Evolutionary conservation across 805 yeast species (phyloP), one percentile per base, ranked within the genome.

Genomic region (Zygoascus ofunaensis): DNA sequence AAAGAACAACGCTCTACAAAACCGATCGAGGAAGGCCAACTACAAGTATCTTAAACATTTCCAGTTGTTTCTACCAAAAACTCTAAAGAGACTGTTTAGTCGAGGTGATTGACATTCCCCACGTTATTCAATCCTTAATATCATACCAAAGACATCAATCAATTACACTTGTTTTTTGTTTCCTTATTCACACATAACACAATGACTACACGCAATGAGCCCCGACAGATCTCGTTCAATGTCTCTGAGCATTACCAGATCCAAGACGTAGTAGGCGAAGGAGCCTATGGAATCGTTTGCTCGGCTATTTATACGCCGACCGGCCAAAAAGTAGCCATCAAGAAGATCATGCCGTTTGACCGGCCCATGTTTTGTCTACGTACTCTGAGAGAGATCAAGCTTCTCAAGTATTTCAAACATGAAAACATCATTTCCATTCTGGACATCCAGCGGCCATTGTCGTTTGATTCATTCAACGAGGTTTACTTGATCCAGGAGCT

Each of bases 251-350:
- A 85, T 57, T 90, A 89, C 63, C 87, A 87, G 61, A 79, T 90
- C 39, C 70, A 80, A 42, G 87, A 85, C 52, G 76, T 90, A 14
- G 80, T 90, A 1, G 97, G 97, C 5, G 95, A 87, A 63, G 97
- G 97, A 17, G 97, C 97, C 0, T 90, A 90, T 59, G 97, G 97
- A 4, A 79, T 89, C 10, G 97, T 90, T 8, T 66, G 96, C 62
- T 77, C 90, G 8, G 97, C 97, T 0, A 65, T 80, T 8, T 95
- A 90, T 63, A 76, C 77, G 56, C 95, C 95, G 4, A 76, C 92
- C 1, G 81, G 82, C 44, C 89, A 82, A 54, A 78, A 78, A 51
- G 97, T 90, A n/a, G 97, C 97, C 34, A 87, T 90, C 57, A 90
- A 90, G 64, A 90, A 89, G 65, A 87, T 90, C 51, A 83, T 82